Conservation (phyloP, 179 eudicot species). For the Beta corolliflora region DNA sequence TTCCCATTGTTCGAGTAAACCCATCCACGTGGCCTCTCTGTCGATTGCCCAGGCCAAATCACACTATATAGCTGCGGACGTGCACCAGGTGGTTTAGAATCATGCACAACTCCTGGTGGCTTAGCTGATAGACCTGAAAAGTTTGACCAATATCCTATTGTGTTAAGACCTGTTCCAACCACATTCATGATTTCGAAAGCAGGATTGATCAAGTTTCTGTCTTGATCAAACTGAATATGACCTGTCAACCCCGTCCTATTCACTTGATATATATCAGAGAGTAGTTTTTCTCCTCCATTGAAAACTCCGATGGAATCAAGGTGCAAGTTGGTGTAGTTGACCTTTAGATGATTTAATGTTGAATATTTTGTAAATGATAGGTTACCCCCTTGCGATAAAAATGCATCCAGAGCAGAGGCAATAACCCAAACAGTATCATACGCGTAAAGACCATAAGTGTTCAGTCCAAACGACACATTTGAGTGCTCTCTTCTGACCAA, state of each 20-base stretch:
- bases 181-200: constrained; percentile 74
- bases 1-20: constrained; percentile 67
- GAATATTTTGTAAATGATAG: constrained; percentile 59
- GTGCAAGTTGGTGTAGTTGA: constrained; percentile 35
- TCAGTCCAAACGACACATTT: constrained; percentile 46
- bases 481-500: constrained; percentile 33
- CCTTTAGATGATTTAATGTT: constrained; percentile 21
- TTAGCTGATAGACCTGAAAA: constrained; percentile 57
- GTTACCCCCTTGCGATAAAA: constrained; percentile 58
- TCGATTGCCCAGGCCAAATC: constrained; percentile 76
- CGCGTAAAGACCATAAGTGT: constrained; percentile 63
- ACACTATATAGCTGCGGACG: constrained; percentile 40
- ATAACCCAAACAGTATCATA: constrained; percentile 84
- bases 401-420: constrained; percentile 63
- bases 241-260: constrained; percentile 74
- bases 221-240: constrained; percentile 41
- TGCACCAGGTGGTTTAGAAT: constrained; percentile 33
- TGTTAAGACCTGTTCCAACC: constrained; percentile 59
- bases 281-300: constrained; percentile 57
- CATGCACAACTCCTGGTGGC: constrained; percentile 46
- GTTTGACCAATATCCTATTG: constrained; percentile 76
- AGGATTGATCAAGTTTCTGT: constrained; percentile 47
- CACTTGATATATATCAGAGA: constrained; percentile 40
- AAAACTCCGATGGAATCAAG: constrained; percentile 60
- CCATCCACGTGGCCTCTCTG: constrained; percentile 78